Evolutionary conservation across 1,139 yeast genomes (phyloP).

Genomic region (Zygoascus hellenicus): DNA sequence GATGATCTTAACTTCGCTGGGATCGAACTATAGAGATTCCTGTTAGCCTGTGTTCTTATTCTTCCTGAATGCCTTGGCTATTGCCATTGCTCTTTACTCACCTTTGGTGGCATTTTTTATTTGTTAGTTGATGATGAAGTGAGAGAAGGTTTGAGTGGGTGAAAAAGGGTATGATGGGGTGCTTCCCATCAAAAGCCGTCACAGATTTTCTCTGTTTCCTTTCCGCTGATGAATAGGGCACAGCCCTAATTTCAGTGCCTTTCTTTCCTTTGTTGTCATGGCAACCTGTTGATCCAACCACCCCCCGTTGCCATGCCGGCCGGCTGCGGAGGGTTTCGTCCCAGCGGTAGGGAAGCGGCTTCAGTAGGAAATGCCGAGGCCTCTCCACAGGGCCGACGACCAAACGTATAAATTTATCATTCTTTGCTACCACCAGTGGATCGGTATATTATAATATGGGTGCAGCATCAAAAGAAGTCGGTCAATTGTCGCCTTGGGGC

Average conservation of each 20-base stretch:
- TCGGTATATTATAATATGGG: constrained; percentile 17
- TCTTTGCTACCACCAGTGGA: too few relatives aligned
- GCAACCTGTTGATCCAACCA: too few relatives aligned
- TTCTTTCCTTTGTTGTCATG: too few relatives aligned
- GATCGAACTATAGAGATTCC: constrained; percentile 58
- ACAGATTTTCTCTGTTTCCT: too few relatives aligned
- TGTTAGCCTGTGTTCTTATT: neutral
- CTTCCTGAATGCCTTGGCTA: neutral
- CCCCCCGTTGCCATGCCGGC: too few relatives aligned
- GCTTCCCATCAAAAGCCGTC: neutral
- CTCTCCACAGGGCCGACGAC: too few relatives aligned
- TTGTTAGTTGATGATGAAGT: constrained; percentile 4
- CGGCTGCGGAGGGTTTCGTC: too few relatives aligned
- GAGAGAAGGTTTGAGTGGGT: constrained; percentile 6
- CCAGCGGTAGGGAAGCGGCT: too few relatives aligned
- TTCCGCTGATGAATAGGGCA: too few relatives aligned
- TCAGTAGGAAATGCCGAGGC: too few relatives aligned
- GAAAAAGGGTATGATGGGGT: constrained; percentile 5
- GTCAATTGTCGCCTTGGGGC: constrained; percentile 44
- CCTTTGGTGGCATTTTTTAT: constrained; percentile 22
- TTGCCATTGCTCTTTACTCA: constrained; percentile 8
- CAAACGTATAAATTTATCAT: too few relatives aligned
- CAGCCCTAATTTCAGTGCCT: constrained; percentile 3
- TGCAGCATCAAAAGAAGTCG: constrained; percentile 21
- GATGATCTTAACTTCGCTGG: constrained; percentile 96